Base-by-base conservation (phyloP, 1,139 yeast species). In the Suhomyces coccinellae region DNA sequence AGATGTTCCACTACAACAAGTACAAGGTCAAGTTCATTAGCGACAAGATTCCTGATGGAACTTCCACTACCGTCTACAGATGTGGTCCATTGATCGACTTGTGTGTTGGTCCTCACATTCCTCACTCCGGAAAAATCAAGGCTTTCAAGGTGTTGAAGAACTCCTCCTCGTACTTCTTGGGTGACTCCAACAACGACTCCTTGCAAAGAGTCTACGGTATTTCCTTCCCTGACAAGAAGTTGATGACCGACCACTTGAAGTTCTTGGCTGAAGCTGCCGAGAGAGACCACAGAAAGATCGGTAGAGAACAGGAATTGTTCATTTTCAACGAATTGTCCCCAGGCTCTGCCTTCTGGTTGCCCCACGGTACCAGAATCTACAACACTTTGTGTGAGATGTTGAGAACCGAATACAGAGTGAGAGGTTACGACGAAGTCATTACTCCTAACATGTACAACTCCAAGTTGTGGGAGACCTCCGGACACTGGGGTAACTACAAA, bases 101-200 rank as follows among this genome's bases (percentile, higher is more conserved):
- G 67, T 95, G 99, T 80, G 79, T 88, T 50, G 99, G 99, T 57
- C 99, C 99, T 41, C 99, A 95, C 66, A 87, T 95, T 54, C 97
- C 98, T 49, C 96, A 93, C 71, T 90, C 99, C 37, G 99, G 99
- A 52, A 86, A 87, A 67, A 89, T 95, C 62, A 95, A 95, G 79
- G 87, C 97, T 40, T 83, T 91, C 75, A 93, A 93, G 71, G 82
- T 95, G 42, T 79, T 95, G 71, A 95, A 95, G 75, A 93, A 93
- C 76, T 93, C 98, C 22, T 85, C 98, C 2, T 90, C 97, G 42
- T 95, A 95, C 73, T 95, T 95, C 78, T 75, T 90, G 62, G 99
- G 98, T 69, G 97, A 93, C 60, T 73, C 96, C 45, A 76, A 76
- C 56, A 93, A 95, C 64, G 99, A 95, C 65, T 90, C 98, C 13